Base-by-base conservation (phyloP, 73 alveolate genomes). In the Symbiodinium pilosum region DNA sequence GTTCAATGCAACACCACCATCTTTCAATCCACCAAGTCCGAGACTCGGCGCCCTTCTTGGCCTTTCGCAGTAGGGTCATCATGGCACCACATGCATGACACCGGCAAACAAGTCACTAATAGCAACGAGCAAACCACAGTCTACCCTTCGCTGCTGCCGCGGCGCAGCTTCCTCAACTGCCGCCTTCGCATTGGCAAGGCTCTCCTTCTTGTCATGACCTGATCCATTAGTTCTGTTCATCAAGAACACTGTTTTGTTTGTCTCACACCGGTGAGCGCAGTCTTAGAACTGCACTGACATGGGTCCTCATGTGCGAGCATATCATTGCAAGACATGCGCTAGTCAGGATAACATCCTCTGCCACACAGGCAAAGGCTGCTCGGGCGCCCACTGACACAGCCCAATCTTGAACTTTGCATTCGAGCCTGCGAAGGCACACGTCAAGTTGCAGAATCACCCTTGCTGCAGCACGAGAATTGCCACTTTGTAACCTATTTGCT, bases 121-220 rank as follows among this genome's bases (percentile, higher is more conserved):
- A n/a, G n/a, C n/a, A n/a, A n/a, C n/a, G n/a, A n/a, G n/a, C n/a
- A 9, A 47, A 47, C 21, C 59, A 47, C 59, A 47, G 6, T 47
- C 59, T 28, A 64, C 41, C 81, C 38, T 9, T 64, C 4, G 81
- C 34, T 64, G 81, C 81, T 9, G 81, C 34, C 81, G 0, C 81
- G 39, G 81, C 34, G 6, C 95, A 16, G 96, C 96, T 69, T 91
- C 96, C 39, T 91, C 88, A 30, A 91, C 43, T 38, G 96, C 96
- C 14, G 88, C 54, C 52, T 91, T 91, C 73, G 69, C 88, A 43
- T 91, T 91, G 42, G 96, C 96, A 87, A 91, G 39, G 52, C 96
- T 91, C 81, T 56, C 96, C 88, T 91, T 68, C 87, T 91, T 91
- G 75, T 91, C 88, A 42, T 91, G 96, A 32, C 96, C 96, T 91